Evolutionary conservation across 148 eudicot species (phyloP), one percentile per base, ranked within the genome.

Genomic region (Suaeda aralocaspica): DNA sequence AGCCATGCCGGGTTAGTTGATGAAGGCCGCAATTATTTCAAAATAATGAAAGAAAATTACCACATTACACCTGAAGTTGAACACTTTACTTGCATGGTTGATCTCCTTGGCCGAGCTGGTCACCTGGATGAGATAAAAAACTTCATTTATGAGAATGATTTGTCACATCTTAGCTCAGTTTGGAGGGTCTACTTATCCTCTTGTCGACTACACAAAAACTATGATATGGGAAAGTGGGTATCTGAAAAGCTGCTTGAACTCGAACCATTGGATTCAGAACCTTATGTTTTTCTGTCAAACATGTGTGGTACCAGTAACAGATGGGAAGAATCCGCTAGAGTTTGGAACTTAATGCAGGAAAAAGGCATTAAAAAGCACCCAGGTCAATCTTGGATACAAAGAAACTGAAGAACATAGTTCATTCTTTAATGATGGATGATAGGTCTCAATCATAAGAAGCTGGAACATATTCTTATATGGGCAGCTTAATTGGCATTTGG

Each of bases 91-190:
- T 90, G 91, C 73, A 88, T 90, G 87, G 86, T 92, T 26, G 96
- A 92, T 86, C 86, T 92, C 53, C 80, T 88, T 73, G 98, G 96
- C 21, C 86, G 90, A 42, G 91, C 93, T 30, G 93, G 91, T 67
- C 82, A 74, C 33, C 71, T 92, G 31, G 71, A 85, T 73, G 89
- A 86, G 84, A 80, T 82, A 21, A 80, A 81, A 53, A 78, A 67
- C 50, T 92, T 92, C 72, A 88, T 90, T 34, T 48, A 82, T 41
- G 80, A 81, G 73, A 85, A 92, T 39, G 76, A 59, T 31, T 41
- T 90, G 21, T 81, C 83, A 24, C 84, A 85, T 77, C 51, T 86
- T 18, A 72, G 74, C 67, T 86, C 88, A 29, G 98, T 90, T 77
- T 92, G 94, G 98, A 85, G 76, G 76, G 85, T 87, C 6, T 88